A percentile compares a stretch with the other conserved stretches of the same genome.
These are phyloP conservation scores for Hypoxylon lenormandii DNA, from an alignment of 495 filamentous ascomycete species.

Conservation along the genomic window DNA sequence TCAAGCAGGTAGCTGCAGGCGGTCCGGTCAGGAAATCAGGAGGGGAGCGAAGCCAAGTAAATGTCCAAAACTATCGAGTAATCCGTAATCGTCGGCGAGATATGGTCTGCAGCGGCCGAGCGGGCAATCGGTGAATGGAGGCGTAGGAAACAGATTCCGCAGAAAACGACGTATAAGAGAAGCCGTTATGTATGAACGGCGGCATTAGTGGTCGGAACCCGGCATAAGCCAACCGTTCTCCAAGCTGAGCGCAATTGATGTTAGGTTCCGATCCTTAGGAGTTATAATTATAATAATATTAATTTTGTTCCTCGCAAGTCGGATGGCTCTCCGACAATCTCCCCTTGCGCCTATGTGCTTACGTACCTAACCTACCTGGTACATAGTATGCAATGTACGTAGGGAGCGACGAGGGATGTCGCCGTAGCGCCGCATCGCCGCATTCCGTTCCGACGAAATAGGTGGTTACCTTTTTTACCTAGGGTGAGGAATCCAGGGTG, in stretches of 20 bases:
- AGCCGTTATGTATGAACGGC: constrained; percentile 27
- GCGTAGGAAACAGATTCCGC: constrained; percentile 29
- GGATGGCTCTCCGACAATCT: constrained; percentile 30
- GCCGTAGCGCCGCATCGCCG: constrained; percentile 22
- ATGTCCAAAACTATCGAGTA: constrained; percentile 20
- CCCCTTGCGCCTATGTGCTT: neutral
- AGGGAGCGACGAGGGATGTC: constrained; percentile 9
- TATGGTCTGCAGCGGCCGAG: constrained; percentile 31
- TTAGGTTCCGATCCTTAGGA: constrained; percentile 23
- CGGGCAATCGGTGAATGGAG: constrained; percentile 32
- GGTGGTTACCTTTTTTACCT: too few relatives aligned
- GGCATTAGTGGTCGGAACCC: constrained; percentile 29
- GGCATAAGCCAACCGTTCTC: constrained; percentile 28
- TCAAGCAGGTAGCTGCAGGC: constrained; percentile 27
- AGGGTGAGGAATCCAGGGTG: too few relatives aligned
- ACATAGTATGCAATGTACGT: too few relatives aligned
- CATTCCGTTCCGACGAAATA: too few relatives aligned
- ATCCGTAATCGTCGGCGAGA: constrained; percentile 40
- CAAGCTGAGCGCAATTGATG: constrained; percentile 10
- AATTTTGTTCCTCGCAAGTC: constrained; percentile 23
- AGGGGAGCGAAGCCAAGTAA: constrained; percentile 11
- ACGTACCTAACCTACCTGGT: too few relatives aligned
- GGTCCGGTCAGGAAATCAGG: constrained; percentile 20
- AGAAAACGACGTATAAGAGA: constrained; percentile 31
- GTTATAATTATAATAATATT: constrained; percentile 12